phyloP scores from a whole-genome alignment of 2,329 filamentous ascomycete species.

The Meredithiella fracta region DNA sequence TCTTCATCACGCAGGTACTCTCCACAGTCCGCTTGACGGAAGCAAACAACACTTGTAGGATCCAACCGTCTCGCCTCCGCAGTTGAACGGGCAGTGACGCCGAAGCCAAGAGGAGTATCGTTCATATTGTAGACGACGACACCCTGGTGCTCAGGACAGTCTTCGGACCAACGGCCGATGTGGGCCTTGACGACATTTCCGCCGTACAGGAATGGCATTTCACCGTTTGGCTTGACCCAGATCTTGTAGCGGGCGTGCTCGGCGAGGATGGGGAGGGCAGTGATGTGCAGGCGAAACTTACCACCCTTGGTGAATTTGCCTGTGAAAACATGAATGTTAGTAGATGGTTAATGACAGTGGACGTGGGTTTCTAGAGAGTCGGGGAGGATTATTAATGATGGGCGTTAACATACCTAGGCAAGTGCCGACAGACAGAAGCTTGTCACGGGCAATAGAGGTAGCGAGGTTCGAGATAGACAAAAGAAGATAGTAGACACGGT shows the following conservation, averaged over 20 bases:
- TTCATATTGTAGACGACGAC: conserved; percentile 84
- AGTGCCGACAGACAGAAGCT: conserved; percentile 72
- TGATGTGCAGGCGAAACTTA: conserved; percentile 90
- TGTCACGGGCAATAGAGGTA: conserved; percentile 65
- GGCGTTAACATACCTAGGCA: conserved; percentile 43
- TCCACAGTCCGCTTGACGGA: conserved; percentile 84
- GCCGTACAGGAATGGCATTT: conserved; percentile 95
- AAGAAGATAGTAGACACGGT: conserved; percentile 81
- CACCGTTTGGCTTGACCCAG: conserved; percentile 90
- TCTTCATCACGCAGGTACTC: conserved; percentile 83
- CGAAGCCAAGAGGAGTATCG: conserved; percentile 86
- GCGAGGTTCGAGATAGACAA: conserved; percentile 83
- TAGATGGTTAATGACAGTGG: not conserved
- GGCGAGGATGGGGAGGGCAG: conserved; percentile 69
- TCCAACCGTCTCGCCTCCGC: conserved; percentile 70
- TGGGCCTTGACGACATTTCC: conserved; percentile 61
- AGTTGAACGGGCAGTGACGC: conserved; percentile 75
- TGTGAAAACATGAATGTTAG: conserved; percentile 19
- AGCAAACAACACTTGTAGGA: conserved; percentile 76
- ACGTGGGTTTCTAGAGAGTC: too few species aligned
- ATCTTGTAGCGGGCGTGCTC: conserved; percentile 91
- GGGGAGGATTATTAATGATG: not conserved
- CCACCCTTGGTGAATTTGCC: conserved; percentile 95
- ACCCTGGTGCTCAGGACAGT: conserved; percentile 84
- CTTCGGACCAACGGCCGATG: conserved; percentile 71